Evolutionary conservation across 768 basidiomycete species (phyloP).

Genomic region (Hericium alpestre): DNA sequence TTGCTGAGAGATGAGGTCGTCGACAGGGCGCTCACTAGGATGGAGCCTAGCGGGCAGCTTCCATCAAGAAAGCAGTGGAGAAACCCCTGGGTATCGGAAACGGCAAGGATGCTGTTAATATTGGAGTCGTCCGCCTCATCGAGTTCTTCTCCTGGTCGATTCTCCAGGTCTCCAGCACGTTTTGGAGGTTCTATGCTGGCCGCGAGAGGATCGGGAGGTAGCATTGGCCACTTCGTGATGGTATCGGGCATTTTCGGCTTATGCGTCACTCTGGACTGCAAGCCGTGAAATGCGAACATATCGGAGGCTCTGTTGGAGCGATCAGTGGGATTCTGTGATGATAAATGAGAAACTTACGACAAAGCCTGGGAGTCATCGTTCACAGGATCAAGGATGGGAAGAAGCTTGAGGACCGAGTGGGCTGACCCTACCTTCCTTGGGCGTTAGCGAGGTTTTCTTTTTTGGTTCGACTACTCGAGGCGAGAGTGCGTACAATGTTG

Average conservation of each 20-base stretch:
- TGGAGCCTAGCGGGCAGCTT: constrained; percentile 55
- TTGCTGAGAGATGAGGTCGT: constrained; percentile 32
- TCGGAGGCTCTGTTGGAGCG: constrained; percentile 49
- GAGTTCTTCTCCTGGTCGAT: constrained; percentile 21
- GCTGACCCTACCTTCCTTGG: constrained; percentile 64
- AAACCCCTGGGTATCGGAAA: constrained; percentile 46
- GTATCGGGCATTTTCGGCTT: constrained; percentile 42
- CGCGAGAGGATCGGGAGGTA: constrained; percentile 41
- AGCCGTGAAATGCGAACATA: constrained; percentile 72
- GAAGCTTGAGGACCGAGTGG: constrained; percentile 52
- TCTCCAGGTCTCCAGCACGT: constrained; percentile 21
- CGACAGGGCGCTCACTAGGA: constrained; percentile 26
- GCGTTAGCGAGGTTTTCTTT: constrained; percentile 7
- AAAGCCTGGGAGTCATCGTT: constrained; percentile 56
- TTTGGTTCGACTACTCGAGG: not conserved
- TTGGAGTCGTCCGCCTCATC: constrained; percentile 46
- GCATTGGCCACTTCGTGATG: constrained; percentile 60
- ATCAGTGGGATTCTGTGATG: constrained; percentile 4
- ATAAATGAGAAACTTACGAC: constrained; percentile 37
- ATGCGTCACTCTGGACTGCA: constrained; percentile 37
- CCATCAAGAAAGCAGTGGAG: constrained; percentile 68
- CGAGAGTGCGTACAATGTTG: constrained; percentile 39
- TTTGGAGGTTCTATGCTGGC: constrained; percentile 44
- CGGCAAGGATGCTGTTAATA: constrained; percentile 46
- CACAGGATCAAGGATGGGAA: constrained; percentile 64